Evolutionary conservation across 2,329 filamentous ascomycete genomes (phyloP), one percentile per base, ranked within the genome.

Genomic region (Ophiostoma angusticollis): DNA sequence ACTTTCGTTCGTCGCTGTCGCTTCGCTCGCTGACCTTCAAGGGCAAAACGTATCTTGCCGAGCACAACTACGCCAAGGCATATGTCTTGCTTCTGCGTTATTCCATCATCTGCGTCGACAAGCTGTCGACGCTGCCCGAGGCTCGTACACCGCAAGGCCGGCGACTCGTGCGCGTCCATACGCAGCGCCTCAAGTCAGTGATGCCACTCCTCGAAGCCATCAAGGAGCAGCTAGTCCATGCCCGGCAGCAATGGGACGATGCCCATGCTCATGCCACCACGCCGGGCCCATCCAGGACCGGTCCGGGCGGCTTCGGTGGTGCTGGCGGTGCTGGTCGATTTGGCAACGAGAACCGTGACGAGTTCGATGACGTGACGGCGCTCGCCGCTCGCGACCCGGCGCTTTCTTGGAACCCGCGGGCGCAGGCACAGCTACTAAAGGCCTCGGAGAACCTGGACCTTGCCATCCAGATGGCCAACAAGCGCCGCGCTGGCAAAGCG

Each of bases 71-170:
- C 47, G 76, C 86, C 50, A 81, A 91, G 54, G 84, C 89, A 5
- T 98, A 93, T 58, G 72, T 95, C 39, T 76, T 96, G 43, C 73
- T 93, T n/a, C 84, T 91, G 55, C 78, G 91, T 49, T 86, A 93
- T 60, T 85, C 85, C 9, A 71, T 80, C 38, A 75, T 98, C n/a
- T 74, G 94, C 18, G 64, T 94, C 21, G 73, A 84, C 6, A 71
- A 80, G 39, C 67, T 98, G 8, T 69, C 74, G 0, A 70, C 64
- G 2, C 91, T 96, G 50, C 86, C 89, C 1, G 76, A 91, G 40
- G 74, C 74, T 32, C 80, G 73, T 49, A 70, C 75, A 7, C 68
- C 74, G 9, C 74, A 80, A 25, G 78, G 75, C 8, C 73, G 74
- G 32, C 73, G 68, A 38, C 69, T 76, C 2, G 71, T 89, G 18